Base-by-base conservation (phyloP, 495 filamentous ascomycete genomes). In the Aspergillus leporis region DNA sequence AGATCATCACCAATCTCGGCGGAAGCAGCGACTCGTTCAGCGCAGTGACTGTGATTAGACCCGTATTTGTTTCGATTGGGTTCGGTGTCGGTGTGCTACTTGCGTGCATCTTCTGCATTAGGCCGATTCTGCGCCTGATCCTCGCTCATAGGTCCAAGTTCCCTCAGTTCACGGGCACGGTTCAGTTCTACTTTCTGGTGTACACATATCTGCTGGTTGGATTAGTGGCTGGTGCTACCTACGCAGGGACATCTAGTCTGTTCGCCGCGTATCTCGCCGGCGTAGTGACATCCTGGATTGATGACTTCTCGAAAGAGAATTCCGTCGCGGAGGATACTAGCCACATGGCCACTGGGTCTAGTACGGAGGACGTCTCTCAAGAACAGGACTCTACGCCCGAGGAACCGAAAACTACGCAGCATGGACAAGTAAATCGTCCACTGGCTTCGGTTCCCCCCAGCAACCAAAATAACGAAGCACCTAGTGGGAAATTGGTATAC, bases 261-360 rank as follows among this genome's bases (percentile, higher is more conserved):
- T 88, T 92, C 62, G 86, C 88, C 16, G 83, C 88, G 3, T 91
- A 89, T 62, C 74, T 90, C 22, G 85, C 88, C 8, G 88, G 87
- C 10, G 80, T 83, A 2, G 67, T 78, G 1, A 67, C 85, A 14
- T 84, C 82, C 16, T 84, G 79, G 86, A 78, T 84, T 72, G 74
- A 81, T 70, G 66, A 41, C 2, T 23, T 68, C 9, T 23, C 61
- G 0, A 14, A 36, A 36, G 18, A 7, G 38, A 45, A 14, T 5
- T 30, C 30, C 8, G 34, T 4, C 2, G 22, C 34, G 13, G 34
- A 10, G 9, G 34, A 36, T 36, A 36, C 34, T 12, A 8, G 34
- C 13, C 4, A 2, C 34, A 36, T 36, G 34, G 8, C 34, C 34
- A 12, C 34, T 36, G 34, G 10, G 13, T 8, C 13, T 12, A 12